Conservation (phyloP, 2,329 filamentous ascomycete genomes). For the Xylariaceae sp. region DNA sequence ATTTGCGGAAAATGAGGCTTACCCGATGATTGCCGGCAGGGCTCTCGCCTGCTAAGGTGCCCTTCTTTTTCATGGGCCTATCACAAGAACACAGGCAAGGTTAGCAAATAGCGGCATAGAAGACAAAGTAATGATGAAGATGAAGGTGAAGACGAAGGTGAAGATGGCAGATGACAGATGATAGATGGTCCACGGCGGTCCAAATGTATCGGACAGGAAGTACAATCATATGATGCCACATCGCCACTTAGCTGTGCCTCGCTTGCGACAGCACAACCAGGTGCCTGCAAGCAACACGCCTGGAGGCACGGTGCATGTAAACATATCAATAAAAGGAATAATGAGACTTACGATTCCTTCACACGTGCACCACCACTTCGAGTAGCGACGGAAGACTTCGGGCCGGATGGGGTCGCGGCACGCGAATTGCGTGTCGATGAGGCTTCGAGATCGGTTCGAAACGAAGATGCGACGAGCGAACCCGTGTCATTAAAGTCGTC, state of each 20-base stretch:
- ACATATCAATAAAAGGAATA: constrained; percentile 11
- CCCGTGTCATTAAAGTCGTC: constrained; percentile 50
- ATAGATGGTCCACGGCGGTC: not conserved
- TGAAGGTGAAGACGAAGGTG: constrained; percentile 12
- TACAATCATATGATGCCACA: constrained; percentile 32
- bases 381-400: constrained; percentile 53
- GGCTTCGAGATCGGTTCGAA: constrained; percentile 43
- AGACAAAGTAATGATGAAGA: constrained; percentile 8
- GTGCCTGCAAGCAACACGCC: constrained; percentile 26
- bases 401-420: constrained; percentile 53
- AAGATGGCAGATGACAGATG: not conserved
- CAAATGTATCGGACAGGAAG: constrained; percentile 22
- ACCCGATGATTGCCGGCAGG: constrained; percentile 52
- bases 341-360: constrained; percentile 60
- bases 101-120: constrained; percentile 20
- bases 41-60: constrained; percentile 59
- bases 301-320: constrained; percentile 14
- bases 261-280: constrained; percentile 27
- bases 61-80: constrained; percentile 73
- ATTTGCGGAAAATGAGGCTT: constrained; percentile 46
- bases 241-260: constrained; percentile 30
- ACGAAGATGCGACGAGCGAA: constrained; percentile 48
- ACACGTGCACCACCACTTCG: constrained; percentile 57
- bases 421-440: constrained; percentile 49
- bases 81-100: constrained; percentile 9